A percentile compares a stretch with the other conserved stretches of the same genome.
Evolutionary conservation across 225 moss, liverwort and hornwort genomes (phyloP).

Genomic region (Pleurozium schreberi): DNA sequence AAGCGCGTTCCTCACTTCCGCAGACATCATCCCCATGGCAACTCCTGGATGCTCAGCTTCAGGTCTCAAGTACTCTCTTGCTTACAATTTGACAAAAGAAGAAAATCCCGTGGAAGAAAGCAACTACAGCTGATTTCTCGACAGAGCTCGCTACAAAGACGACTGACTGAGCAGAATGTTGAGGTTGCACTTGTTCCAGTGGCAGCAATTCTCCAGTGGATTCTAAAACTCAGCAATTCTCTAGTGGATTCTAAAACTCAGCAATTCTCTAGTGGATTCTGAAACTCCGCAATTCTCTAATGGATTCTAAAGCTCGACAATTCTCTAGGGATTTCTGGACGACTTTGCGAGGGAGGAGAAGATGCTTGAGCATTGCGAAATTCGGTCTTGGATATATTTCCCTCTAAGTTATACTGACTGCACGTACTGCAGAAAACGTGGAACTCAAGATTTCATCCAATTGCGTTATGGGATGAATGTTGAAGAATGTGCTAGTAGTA

Average conservation of each 20-base stretch:
- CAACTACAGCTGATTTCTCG: not conserved
- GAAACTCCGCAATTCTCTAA: not conserved
- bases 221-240: not conserved
- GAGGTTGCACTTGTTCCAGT: not conserved
- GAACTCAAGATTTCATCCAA: not conserved
- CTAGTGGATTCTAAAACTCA: not conserved
- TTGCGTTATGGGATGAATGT: not conserved
- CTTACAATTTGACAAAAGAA: not conserved
- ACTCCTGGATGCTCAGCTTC: not conserved
- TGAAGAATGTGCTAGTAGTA: not conserved
- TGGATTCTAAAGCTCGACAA: not conserved
- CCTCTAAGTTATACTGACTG: too few species aligned
- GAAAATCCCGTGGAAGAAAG: not conserved
- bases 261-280: not conserved
- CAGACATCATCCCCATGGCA: not conserved
- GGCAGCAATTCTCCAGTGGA: not conserved
- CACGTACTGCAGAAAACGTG: not conserved
- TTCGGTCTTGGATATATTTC: not conserved
- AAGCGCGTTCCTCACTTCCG: not conserved
- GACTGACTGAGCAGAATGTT: not conserved
- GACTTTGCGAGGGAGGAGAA: not conserved
- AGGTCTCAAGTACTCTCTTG: not conserved
- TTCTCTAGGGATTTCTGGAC: not conserved
- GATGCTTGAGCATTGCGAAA: not conserved
- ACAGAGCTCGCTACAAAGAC: not conserved